Conservation (phyloP, 352 stramenopile genomes). For the Phytophthora cryptogea region DNA sequence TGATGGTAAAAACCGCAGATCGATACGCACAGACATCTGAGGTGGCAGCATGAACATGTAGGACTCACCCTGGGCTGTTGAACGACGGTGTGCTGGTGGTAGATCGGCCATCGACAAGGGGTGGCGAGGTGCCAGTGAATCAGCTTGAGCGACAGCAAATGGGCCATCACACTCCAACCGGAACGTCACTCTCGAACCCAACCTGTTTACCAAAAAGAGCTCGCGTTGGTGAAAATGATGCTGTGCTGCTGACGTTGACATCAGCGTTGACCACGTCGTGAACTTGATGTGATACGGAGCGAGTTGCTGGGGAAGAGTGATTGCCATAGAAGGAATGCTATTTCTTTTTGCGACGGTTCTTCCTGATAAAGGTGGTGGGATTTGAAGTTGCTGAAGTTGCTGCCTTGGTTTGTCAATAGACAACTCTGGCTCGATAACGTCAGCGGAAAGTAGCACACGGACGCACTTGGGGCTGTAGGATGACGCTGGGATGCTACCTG, state of each 20-base stretch:
- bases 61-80: constrained; percentile 55
- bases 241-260: constrained; percentile 23
- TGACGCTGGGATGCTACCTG: constrained; percentile 15
- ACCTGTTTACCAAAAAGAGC: constrained; percentile 62
- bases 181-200: constrained; percentile 68
- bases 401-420: constrained; percentile 54
- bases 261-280: constrained; percentile 73
- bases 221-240: constrained; percentile 59
- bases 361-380: constrained; percentile 2
- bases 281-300: constrained; percentile 63
- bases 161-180: constrained; percentile 66
- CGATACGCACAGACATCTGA: constrained; percentile 68
- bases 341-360: constrained; percentile 8
- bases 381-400: constrained; percentile 18
- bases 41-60: constrained; percentile 75
- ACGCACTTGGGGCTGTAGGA: constrained; percentile 54
- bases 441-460: constrained; percentile 55
- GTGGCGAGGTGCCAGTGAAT: constrained; percentile 67
- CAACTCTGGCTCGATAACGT: constrained; percentile 70
- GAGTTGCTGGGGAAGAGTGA: constrained; percentile 1
- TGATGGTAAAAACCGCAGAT: constrained; percentile 60
- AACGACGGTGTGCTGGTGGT: constrained; percentile 52
- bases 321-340: not conserved
- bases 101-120: constrained; percentile 60
- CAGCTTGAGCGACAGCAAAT: constrained; percentile 62